Conservation (phyloP, 1,284 basidiomycete genomes). For the Leccinum subfulvum region DNA sequence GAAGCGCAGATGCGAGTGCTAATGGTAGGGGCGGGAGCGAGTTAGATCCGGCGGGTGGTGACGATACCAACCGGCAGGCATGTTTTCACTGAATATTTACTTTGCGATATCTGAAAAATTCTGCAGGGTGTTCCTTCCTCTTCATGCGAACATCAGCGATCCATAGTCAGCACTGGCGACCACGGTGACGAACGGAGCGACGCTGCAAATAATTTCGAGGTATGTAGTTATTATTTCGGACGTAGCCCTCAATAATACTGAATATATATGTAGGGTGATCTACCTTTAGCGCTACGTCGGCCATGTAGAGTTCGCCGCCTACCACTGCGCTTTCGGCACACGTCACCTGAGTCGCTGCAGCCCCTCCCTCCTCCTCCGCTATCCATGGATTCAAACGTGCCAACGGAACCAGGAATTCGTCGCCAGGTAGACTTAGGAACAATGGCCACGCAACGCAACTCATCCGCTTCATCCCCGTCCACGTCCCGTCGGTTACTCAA, state of each 20-base stretch:
- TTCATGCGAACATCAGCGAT: background rate
- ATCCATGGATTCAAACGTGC: background rate
- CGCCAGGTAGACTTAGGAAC: background rate
- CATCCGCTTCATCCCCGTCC: background rate
- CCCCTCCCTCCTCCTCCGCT: background rate
- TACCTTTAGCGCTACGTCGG: background rate
- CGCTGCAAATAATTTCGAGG: background rate
- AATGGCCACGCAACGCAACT: background rate
- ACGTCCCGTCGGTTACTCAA: background rate
- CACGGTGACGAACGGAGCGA: background rate
- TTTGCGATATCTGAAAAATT: background rate
- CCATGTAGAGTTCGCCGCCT: background rate
- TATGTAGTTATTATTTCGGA: background rate
- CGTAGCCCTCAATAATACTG: background rate
- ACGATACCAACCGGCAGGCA: background rate
- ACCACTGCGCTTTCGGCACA: background rate
- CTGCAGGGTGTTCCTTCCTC: background rate
- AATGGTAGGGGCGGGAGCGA: background rate
- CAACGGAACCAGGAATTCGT: background rate
- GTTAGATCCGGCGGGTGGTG: background rate
- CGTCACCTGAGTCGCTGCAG: background rate
- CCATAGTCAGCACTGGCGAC: background rate
- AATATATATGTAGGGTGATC: background rate
- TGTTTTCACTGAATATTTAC: background rate
- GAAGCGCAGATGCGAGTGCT: background rate